Conservation (phyloP, 345 rosid species). For the Hevea brasiliensis region DNA sequence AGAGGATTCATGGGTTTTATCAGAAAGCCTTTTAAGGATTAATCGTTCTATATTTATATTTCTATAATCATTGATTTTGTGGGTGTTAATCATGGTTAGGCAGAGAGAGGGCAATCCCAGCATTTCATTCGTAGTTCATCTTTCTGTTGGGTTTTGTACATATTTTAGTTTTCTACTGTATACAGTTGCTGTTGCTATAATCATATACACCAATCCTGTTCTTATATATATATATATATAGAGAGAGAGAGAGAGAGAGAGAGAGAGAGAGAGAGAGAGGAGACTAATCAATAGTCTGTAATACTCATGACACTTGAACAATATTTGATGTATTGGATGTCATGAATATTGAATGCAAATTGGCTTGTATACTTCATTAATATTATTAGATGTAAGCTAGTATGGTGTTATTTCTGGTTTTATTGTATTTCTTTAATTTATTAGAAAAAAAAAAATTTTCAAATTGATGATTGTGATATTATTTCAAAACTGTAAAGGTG, state of each 20-base stretch:
- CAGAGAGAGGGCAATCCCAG: slow-evolving; percentile 1
- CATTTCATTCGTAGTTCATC: slow-evolving; percentile 18
- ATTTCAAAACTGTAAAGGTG: no score
- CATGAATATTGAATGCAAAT: neutral
- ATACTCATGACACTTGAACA: slow-evolving; percentile 12
- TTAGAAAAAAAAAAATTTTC: no score
- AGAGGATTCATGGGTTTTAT: slow-evolving; percentile 50
- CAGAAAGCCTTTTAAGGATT: slow-evolving; percentile 39
- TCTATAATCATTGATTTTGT: slow-evolving; percentile 24
- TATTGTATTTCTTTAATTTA: neutral
- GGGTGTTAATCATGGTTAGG: neutral
- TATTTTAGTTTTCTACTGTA: no score
- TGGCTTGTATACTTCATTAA: neutral
- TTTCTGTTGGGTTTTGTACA: neutral
- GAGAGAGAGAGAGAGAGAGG: no score
- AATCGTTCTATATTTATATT: neutral
- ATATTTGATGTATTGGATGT: slow-evolving; percentile 13
- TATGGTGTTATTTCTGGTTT: neutral
- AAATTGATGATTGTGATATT: no score
- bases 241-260: no score
- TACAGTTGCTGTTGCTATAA: no score
- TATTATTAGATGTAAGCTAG: no score
- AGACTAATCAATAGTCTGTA: neutral
- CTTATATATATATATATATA: neutral
- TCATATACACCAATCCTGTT: no score